Conservation (phyloP, 2,329 filamentous ascomycete species). For the Balansia obtecta region DNA sequence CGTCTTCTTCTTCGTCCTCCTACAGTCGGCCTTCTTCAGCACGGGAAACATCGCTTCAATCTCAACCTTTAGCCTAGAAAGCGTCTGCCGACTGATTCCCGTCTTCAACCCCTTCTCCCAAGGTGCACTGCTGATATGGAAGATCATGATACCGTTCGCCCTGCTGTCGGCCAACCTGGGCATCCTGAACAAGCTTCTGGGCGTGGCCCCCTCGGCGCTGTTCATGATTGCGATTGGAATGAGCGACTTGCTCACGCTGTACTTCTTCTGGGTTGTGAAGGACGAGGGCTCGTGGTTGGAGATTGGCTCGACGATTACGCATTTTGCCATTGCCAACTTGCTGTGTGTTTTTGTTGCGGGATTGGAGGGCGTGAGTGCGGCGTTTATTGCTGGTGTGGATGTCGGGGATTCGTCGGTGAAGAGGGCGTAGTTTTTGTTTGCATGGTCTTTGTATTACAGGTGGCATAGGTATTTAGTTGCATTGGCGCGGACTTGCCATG, state of each 20-base stretch:
- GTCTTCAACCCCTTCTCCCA: constrained; percentile 92
- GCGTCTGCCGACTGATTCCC: constrained; percentile 74
- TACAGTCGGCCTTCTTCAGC: constrained; percentile 94
- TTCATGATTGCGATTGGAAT: constrained; percentile 93
- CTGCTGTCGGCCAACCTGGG: constrained; percentile 90
- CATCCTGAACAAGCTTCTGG: constrained; percentile 72
- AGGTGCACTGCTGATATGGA: constrained; percentile 72
- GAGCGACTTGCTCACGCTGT: constrained; percentile 81
- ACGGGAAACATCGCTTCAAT: constrained; percentile 93
- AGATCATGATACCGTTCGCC: constrained; percentile 86
- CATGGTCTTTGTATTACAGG: too few relatives aligned
- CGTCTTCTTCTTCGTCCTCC: constrained; percentile 87
- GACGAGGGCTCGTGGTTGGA: constrained; percentile 97
- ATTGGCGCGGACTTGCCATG: too few relatives aligned
- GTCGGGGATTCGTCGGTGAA: constrained; percentile 23
- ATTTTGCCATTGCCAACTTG: constrained; percentile 85
- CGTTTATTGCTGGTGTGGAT: constrained; percentile 71
- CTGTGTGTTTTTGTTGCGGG: constrained; percentile 83
- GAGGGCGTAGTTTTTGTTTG: too few relatives aligned
- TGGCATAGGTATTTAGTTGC: too few relatives aligned
- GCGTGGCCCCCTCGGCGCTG: constrained; percentile 74
- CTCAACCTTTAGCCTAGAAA: constrained; percentile 86
- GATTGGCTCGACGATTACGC: constrained; percentile 91
- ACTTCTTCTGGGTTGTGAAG: constrained; percentile 96
- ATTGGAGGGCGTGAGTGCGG: constrained; percentile 73